Evolutionary conservation across 257 asterid species (phyloP), one percentile per base, ranked within the genome.

Genomic region (Cruciata laevipes): DNA sequence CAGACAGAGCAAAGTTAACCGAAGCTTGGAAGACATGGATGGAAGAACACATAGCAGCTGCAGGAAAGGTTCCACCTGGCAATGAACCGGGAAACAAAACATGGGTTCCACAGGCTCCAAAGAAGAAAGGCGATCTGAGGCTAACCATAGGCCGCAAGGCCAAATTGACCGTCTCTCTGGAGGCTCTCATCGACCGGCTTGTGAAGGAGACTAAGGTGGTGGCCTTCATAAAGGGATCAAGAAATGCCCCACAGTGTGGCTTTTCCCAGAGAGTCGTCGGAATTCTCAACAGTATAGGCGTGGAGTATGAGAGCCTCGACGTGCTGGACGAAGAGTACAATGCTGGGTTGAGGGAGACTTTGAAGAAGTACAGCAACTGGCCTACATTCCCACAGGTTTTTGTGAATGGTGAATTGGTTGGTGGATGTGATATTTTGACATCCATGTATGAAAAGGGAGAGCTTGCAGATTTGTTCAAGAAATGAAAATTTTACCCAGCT

Each of bases 21-120:
- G 84, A 83, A 73, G 94, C 88, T 42, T 90, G 97, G 99, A 93
- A 90, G 71, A 75, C 92, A 76, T 93, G 99, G 99, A 72, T 90
- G 87, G 97, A 90, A 86, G 99, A 90, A 77, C 95, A 88, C 52
- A 93, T 93, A 72, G 78, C 87, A 49, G 81, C 80, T 32, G 78
- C 86, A 0, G 97, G 97, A 51, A 93, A 90, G 74, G 89, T 93
- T 58, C 98, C 98, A 21, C 95, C 90, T 0, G 99, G 97, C 18
- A 93, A 93, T 33, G 95, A 86, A 78, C 71, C 96, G 4, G 99
- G 97, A 71, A 88, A 90, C 69, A 58, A 87, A 23, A 84, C 93
- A 7, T 93, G 97, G 99, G 83, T 83, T 40, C 86, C 83, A 66
- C 85, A 82, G 80, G 85, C 91, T 62, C 89, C 95, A 25, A 83